A percentile compares a stretch with the other conserved stretches of the same genome.
Evolutionary conservation across 1,139 yeast species (phyloP).

Genomic region (Candida sanyaensis): DNA sequence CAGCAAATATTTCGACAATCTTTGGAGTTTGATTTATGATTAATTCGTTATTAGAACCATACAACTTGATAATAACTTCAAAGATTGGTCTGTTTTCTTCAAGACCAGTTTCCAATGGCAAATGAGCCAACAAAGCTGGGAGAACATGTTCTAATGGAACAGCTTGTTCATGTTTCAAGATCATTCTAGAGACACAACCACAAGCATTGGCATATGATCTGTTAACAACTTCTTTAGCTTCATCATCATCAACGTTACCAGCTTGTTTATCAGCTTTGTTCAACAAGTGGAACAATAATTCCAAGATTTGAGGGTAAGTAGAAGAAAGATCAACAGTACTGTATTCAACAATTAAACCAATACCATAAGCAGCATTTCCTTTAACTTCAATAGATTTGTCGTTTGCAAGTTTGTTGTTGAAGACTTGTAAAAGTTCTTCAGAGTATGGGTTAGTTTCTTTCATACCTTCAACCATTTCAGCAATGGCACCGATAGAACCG

Average conservation of each 20-base stretch:
- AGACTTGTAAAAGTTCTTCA: slow-evolving; percentile 68
- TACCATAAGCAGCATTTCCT: slow-evolving; percentile 95
- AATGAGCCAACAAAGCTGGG: slow-evolving; percentile 71
- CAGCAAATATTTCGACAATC: slow-evolving; percentile 67
- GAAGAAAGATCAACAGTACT: slow-evolving; percentile 56
- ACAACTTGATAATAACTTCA: slow-evolving; percentile 71
- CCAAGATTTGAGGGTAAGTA: slow-evolving; percentile 68
- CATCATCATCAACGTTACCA: slow-evolving; percentile 64
- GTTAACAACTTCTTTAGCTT: slow-evolving; percentile 76
- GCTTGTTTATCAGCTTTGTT: slow-evolving; percentile 75
- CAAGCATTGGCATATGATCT: slow-evolving; percentile 92
- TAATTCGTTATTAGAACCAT: slow-evolving; percentile 60
- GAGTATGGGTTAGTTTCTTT: slow-evolving; percentile 66
- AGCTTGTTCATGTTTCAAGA: slow-evolving; percentile 66
- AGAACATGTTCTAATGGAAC: slow-evolving; percentile 83
- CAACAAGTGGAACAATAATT: slow-evolving; percentile 76
- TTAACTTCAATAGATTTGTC: slow-evolving; percentile 89
- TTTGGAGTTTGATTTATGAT: slow-evolving; percentile 62
- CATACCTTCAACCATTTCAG: slow-evolving; percentile 84
- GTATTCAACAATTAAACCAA: slow-evolving; percentile 77
- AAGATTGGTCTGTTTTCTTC: slow-evolving; percentile 95
- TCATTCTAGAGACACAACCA: slow-evolving; percentile 96
- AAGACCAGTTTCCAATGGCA: slow-evolving; percentile 85
- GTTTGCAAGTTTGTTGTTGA: slow-evolving; percentile 65
- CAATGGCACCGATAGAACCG: slow-evolving; percentile 84